phyloP scores from a whole-genome alignment of 2,329 filamentous ascomycete species.

The Penicillium sp. region DNA sequence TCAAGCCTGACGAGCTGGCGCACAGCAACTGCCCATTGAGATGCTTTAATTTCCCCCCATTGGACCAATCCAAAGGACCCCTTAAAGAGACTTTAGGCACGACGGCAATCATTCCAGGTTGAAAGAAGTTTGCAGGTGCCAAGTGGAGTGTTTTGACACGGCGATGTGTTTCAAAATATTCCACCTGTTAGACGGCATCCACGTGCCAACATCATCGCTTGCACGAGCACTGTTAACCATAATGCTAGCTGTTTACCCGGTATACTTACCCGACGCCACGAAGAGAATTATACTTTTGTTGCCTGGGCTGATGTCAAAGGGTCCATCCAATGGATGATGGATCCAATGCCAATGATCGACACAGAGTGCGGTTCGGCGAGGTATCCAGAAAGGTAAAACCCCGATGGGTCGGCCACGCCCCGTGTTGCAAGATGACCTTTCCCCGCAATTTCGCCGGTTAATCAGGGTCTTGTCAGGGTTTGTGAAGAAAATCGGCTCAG shows the following conservation, averaged over 20 bases:
- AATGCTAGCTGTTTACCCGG: background rate
- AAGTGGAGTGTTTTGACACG: background rate
- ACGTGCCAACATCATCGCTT: too few species aligned
- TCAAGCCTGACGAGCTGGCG: background rate
- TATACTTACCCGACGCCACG: background rate
- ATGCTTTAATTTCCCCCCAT: background rate
- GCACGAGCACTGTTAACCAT: background rate
- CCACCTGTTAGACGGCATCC: background rate
- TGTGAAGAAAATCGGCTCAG: constrained; percentile 8
- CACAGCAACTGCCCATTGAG: background rate
- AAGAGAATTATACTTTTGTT: background rate
- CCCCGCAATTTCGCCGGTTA: constrained; percentile 10
- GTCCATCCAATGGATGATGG: background rate
- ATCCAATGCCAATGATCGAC: background rate
- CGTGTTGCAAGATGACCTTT: background rate
- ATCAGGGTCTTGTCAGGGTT: background rate
- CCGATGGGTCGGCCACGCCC: constrained; percentile 7
- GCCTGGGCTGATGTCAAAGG: background rate
- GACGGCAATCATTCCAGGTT: too few species aligned
- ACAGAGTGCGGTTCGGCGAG: background rate
- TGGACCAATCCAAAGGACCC: background rate
- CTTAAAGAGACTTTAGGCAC: background rate
- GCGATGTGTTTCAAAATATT: background rate
- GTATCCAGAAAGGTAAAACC: constrained; percentile 11
- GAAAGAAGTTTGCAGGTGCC: background rate